phyloP scores from a whole-genome alignment of 768 basidiomycete genomes.

The Hericium rajendrae region DNA sequence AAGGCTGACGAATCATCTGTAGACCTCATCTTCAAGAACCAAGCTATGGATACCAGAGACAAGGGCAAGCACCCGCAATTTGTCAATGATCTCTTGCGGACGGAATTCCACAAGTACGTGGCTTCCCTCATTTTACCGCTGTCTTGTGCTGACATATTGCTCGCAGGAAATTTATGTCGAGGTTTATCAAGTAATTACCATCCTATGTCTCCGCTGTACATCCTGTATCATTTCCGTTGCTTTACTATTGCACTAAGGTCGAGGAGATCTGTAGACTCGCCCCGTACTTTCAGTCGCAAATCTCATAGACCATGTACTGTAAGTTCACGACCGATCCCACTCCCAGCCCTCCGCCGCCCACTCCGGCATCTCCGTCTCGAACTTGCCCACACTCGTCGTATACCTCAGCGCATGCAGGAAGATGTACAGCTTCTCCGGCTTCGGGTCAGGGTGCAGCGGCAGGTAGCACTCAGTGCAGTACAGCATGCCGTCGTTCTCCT shows the following conservation, averaged over 20 bases:
- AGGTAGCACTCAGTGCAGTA: conserved; percentile 91
- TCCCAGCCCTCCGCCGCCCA: conserved; percentile 77
- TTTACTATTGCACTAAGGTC: neutral
- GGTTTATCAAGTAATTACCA: conserved; percentile 68
- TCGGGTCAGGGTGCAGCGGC: conserved; percentile 88
- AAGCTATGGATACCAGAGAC: conserved; percentile 68
- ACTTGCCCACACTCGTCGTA: conserved; percentile 72
- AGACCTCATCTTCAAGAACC: conserved; percentile 99
- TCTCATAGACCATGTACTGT: neutral
- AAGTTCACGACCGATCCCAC: conserved; percentile 29
- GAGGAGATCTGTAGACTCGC: neutral
- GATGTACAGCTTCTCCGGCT: conserved; percentile 87
- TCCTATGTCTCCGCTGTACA: neutral
- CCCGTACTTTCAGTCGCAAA: neutral
- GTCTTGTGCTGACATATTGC: conserved; percentile 1
- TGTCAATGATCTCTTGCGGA: conserved; percentile 90
- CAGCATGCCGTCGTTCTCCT: conserved; percentile 21
- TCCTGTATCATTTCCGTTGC: neutral
- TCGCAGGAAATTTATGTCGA: conserved; percentile 81
- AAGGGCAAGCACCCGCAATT: conserved; percentile 59
- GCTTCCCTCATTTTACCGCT: neutral
- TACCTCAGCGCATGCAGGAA: conserved; percentile 90
- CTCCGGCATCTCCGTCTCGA: conserved; percentile 78
- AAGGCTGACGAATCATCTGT: neutral
- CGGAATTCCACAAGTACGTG: conserved; percentile 86